Conservation (phyloP, 2,329 filamentous ascomycete genomes). For the Zymoseptoria tritici region DNA sequence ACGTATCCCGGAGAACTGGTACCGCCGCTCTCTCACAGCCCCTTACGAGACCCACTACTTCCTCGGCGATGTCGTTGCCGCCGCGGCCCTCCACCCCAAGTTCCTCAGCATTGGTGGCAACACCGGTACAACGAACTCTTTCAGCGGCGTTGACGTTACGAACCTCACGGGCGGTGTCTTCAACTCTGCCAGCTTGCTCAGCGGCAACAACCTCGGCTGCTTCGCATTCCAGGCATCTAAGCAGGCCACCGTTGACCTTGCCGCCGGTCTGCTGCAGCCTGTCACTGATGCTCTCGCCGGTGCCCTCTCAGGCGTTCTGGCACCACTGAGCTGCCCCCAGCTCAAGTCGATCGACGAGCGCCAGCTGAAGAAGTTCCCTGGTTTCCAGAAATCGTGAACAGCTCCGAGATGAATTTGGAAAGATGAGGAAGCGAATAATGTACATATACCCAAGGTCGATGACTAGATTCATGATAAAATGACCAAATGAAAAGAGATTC, state of each 20-base stretch:
- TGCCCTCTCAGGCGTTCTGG: conserved; percentile 5
- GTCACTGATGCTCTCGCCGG: conserved; percentile 7
- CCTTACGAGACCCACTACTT: conserved; percentile 27
- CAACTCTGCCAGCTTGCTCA: conserved; percentile 25
- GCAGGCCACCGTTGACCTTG: conserved; percentile 28
- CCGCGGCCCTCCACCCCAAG: conserved; percentile 21
- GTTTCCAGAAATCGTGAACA: conserved; percentile 13
- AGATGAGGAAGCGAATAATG: neutral
- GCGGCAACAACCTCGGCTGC: conserved; percentile 42
- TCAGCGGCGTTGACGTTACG: conserved; percentile 28
- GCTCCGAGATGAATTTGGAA: neutral
- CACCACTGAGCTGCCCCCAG: conserved; percentile 22
- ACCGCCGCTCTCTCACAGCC: conserved; percentile 17
- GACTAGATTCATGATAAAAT: neutral
- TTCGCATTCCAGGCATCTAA: conserved; percentile 32
- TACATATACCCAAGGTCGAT: neutral
- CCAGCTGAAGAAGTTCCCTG: conserved; percentile 24
- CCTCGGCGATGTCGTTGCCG: conserved; percentile 10
- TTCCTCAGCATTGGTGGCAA: conserved; percentile 31
- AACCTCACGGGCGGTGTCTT: conserved; percentile 36
- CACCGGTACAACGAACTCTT: conserved; percentile 29
- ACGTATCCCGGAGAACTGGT: conserved; percentile 34
- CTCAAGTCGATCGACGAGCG: conserved; percentile 21
- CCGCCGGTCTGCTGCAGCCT: conserved; percentile 5
- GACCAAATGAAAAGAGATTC: neutral